Base-by-base conservation (phyloP, 1,139 yeast species). In the Debaryomycetaceae sp. region DNA sequence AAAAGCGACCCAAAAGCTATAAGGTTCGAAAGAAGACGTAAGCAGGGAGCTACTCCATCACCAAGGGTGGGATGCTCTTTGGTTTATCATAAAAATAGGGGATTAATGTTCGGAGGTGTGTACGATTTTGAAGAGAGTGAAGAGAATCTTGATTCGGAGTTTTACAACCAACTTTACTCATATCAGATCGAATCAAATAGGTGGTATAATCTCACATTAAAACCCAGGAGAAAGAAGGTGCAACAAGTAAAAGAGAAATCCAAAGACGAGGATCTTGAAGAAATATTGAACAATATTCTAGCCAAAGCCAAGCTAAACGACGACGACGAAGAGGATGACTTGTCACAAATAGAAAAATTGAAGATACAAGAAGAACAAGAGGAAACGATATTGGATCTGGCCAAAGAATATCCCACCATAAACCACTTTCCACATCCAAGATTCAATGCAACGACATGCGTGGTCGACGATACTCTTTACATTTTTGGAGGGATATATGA, bases 1-100 rank as follows among this genome's bases (percentile, higher is more conserved):
- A 88, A 88, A 62, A 66, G 85, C 11, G 97, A 91, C 59, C 76
- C 91, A n/a, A 79, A 81, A 51, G 85, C 79, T 3, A 75, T 87
- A 6, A 71, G 95, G 49, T 90, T 96, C 84, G 98, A 93, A 63
- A 76, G 97, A 59, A 78, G 96, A 53, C 81, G 87, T 51, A 89
- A 87, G 55, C 95, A 89, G 58, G 96, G 97, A 1, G 85, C 84
- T 59, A 89, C 83, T 44, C 97, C 97, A 4, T 79, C 90, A 5
- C 87, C 97, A 22, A 79, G 99, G 57, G 97, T 88, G n/a, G 99
- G 99, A 0, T 87, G 96, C 59, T 85, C 95, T 4, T 80, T 93
- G 81, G 91, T 83, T 3, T 77, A 78, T 57, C 98, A 93, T 65
- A 87, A 90, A 56, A 95, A 95, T 49, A 81, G 98, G 71, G 98